These are phyloP conservation scores for Oryza australiensis DNA, from an alignment of 176 grass and related monocot species.

Conservation along the genomic window DNA sequence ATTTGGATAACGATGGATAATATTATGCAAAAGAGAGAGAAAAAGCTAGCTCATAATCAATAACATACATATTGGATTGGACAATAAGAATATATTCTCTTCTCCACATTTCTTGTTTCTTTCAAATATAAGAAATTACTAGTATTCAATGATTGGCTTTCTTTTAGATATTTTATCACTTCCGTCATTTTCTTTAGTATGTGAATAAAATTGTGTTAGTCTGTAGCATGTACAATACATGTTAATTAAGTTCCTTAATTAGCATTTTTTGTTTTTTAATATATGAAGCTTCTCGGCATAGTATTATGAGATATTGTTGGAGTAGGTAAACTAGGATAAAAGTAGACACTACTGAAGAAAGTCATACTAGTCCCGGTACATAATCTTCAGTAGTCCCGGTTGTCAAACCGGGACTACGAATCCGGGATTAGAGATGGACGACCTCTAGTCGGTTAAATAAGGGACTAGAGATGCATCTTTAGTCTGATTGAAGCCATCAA, in stretches of 20 bases:
- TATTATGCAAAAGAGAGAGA: not conserved
- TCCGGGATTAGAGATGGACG: no score
- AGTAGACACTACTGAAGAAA: no score
- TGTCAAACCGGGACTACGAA: no score
- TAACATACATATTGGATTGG: constrained; percentile 2
- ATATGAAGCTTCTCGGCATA: not conserved
- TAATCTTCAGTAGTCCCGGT: no score
- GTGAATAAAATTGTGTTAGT: not conserved
- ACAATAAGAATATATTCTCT: constrained; percentile 29
- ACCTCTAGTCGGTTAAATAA: no score
- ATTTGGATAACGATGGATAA: constrained; percentile 5
- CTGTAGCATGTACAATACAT: not conserved
- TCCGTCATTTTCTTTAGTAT: not conserved
- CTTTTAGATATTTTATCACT: constrained; percentile 10
- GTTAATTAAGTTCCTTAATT: not conserved
- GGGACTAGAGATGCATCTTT: no score
- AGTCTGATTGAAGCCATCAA: no score
- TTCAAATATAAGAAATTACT: not conserved
- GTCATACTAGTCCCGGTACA: no score
- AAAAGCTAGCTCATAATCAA: not conserved
- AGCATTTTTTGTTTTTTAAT: not conserved
- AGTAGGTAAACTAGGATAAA: no score
- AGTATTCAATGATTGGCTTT: not conserved
- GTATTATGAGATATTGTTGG: no score
- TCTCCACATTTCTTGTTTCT: not conserved